Evolutionary conservation across 192 early-diverging fungal species (phyloP), one percentile per base, ranked within the genome.

Genomic region (Jimgerdemannia flammicorona): DNA sequence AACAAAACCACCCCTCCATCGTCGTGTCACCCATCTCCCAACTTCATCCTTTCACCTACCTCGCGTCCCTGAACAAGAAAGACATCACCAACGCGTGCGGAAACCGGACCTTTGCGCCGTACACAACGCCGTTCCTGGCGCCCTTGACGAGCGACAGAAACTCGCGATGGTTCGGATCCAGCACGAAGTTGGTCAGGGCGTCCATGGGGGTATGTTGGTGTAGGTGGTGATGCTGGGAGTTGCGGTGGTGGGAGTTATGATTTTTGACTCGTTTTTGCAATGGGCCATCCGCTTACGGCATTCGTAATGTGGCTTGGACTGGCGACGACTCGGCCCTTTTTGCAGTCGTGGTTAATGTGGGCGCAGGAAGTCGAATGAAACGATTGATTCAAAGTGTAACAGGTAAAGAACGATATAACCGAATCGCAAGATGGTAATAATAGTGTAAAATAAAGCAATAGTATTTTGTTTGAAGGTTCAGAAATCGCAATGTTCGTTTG

Each of bases 21-120:
- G 18, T 40, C 67, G 40, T 70, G 9, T 6, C 67, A 40, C 40
- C 40, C 43, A n/a, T 40, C 65, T 3, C 67, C 9, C 29, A 17
- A 14, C 3, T 75, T 14, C 6, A 42, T 40, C 39, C 40, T 40
- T 41, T 9, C 40, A 83, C 81, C 77, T 79, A 83, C 81, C 78
- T 71, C 70, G 93, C 93, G n/a, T 83, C 80, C 40, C 95, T 89
- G 85, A 99, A 99, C 73, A 99, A 83, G 70, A 99, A 83, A 7
- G 97, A 96, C 97, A 98, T 98, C 71, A 98, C 95, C 0, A 98
- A 81, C 18, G 96, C 96, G 81, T 98, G 96, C n/a, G 96, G 96
- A 74, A 98, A 97, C 64, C 97, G 86, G 72, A 99, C 91, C 83
- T 98, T 96, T 66, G 96, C 94, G 43, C 96, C 97, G 75, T 99